A percentile compares a stretch with the other conserved stretches of the same genome.
Conservation (phyloP, 208 protist genomes). For the Leishmania martiniquensis region DNA sequence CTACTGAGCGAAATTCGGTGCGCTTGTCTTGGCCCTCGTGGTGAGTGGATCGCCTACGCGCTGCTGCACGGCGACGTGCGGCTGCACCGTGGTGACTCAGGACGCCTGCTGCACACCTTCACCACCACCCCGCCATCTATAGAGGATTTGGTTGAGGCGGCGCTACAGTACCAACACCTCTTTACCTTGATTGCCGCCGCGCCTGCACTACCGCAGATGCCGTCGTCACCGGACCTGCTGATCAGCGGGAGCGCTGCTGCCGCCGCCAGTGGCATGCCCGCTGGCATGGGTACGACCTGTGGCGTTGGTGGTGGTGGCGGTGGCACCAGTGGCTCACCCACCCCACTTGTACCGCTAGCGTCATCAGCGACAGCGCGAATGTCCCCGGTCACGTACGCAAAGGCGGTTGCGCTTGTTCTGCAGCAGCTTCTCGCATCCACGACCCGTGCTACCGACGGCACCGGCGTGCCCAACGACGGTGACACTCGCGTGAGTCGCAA, state of each 20-base stretch:
- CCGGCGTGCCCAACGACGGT: not conserved
- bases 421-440: slow-evolving; percentile 46
- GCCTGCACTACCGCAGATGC: not conserved
- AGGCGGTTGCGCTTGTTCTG: slow-evolving; percentile 58
- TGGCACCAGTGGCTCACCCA: not conserved
- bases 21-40: slow-evolving; percentile 50
- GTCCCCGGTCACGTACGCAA: slow-evolving; percentile 22
- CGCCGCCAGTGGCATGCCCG: not conserved
- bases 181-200: slow-evolving; percentile 16
- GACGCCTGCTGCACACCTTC: slow-evolving; percentile 75
- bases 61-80: slow-evolving; percentile 75
- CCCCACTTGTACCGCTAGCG: not conserved
- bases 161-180: slow-evolving; percentile 57
- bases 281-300: not conserved
- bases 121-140: slow-evolving; percentile 62
- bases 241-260: not conserved
- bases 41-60: slow-evolving; percentile 73
- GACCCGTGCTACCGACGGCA: not conserved
- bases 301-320: not conserved
- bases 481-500: slow-evolving; percentile 15
- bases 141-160: slow-evolving; percentile 65
- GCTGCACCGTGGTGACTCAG: slow-evolving; percentile 71
- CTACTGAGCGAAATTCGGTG: slow-evolving; percentile 53
- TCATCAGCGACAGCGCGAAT: slow-evolving; percentile 17
- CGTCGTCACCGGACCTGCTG: not conserved